These are phyloP conservation scores for Symbiodinium pilosum DNA, from an alignment of 73 alveolate species.

Conservation along the genomic window DNA sequence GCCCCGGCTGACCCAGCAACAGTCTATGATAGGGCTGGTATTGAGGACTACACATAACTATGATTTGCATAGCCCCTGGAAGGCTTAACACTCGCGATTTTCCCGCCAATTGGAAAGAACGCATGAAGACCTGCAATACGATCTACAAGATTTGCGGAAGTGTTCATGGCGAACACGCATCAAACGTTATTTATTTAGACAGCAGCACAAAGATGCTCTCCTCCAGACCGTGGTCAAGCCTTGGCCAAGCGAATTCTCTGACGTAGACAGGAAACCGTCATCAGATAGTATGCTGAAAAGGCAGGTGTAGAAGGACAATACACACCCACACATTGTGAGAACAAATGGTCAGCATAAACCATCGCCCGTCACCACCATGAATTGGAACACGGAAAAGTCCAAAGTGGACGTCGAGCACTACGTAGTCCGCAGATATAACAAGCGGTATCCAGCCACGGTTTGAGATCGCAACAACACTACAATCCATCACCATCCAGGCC, in stretches of 20 bases:
- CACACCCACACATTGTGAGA: constrained; percentile 7
- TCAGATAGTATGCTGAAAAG: not conserved
- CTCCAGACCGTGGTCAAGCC: constrained; percentile 29
- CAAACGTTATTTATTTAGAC: constrained; percentile 14
- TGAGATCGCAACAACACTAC: constrained; percentile 13
- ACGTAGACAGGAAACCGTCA: constrained; percentile 34
- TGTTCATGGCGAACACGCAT: not conserved
- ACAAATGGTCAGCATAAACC: not conserved
- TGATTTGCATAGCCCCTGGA: not conserved
- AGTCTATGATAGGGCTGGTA: no score
- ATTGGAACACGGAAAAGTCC: not conserved
- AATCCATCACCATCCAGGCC: not conserved
- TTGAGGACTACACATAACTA: no score
- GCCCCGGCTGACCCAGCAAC: no score
- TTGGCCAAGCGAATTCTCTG: constrained; percentile 39
- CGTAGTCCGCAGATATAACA: constrained; percentile 1
- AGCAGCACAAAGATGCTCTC: constrained; percentile 24
- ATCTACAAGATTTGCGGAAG: constrained; percentile 22
- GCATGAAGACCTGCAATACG: not conserved
- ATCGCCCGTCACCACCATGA: not conserved
- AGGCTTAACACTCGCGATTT: not conserved
- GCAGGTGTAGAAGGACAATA: not conserved
- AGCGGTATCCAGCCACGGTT: constrained; percentile 13
- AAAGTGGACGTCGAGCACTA: not conserved
- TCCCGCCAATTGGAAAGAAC: not conserved